These are phyloP conservation scores for Curvularia eragrostidis DNA, from an alignment of 2,329 filamentous ascomycete genomes.

Conservation along the genomic window DNA sequence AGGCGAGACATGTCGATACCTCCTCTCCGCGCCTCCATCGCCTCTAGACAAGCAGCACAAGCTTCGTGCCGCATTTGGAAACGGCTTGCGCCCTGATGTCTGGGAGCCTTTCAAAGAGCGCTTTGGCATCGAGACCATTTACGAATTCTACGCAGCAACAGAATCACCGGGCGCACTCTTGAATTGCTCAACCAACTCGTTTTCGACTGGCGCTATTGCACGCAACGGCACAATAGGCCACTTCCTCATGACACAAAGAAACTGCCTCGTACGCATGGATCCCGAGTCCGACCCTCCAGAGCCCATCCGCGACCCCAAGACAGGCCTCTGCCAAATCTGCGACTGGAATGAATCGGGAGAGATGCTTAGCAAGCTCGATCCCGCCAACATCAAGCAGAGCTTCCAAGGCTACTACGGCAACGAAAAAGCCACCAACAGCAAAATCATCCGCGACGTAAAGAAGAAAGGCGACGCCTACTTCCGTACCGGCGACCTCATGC, in stretches of 20 bases:
- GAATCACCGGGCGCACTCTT: constrained; percentile 67
- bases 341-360: constrained; percentile 72
- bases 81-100: constrained; percentile 52
- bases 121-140: constrained; percentile 48
- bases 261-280: constrained; percentile 71
- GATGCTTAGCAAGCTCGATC: constrained; percentile 60
- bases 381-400: constrained; percentile 53
- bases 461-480: constrained; percentile 48
- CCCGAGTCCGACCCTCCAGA: constrained; percentile 65
- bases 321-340: constrained; percentile 69
- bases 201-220: constrained; percentile 68
- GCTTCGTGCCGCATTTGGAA: constrained; percentile 46
- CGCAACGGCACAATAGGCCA: constrained; percentile 70
- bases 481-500: constrained; percentile 47
- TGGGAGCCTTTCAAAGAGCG: constrained; percentile 52
- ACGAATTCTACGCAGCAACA: constrained; percentile 51
- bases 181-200: constrained; percentile 62
- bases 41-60: constrained; percentile 43
- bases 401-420: constrained; percentile 70
- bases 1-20: constrained; percentile 50
- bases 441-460: constrained; percentile 46
- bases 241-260: constrained; percentile 57
- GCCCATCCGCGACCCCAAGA: constrained; percentile 67
- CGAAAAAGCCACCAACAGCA: constrained; percentile 38
- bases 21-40: constrained; percentile 44